Base-by-base conservation (phyloP, 1,284 basidiomycete species). In the Fomitopsis betulina region DNA sequence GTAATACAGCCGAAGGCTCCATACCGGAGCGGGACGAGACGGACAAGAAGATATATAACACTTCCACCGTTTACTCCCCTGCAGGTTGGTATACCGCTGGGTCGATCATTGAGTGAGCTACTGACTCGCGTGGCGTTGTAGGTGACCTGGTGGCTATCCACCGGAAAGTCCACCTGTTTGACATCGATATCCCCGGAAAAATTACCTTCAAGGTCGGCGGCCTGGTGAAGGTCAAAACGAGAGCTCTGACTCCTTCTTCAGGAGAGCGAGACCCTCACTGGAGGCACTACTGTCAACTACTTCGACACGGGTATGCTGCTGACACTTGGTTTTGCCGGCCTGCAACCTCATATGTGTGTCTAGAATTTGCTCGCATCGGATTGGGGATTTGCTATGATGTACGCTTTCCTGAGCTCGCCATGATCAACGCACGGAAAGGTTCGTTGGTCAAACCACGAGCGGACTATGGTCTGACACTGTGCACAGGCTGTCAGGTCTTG, bases 161-260 rank as follows among this genome's bases (percentile, higher is more conserved):
- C 72, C 86, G 96, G 56, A 98, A 99, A 74, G 84, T 99, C 1
- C 97, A 99, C 70, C 78, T 99, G 9, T 99, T 99, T 70, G 96
- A 99, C 72, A 98, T 99, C 61, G 93, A 99, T 70, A 96, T 98
- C 57, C 95, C 95, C 0, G 96, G 96, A 19, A 90, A 93, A 72
- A 98, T 99, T 74, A 94, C 78, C 4, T 99, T 99, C 85, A 96
- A 96, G 79, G 94, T 91, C 57, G 61, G 75, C 65, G 45, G 33
- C 25, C 38, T 45, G 30, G 5, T 27, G n/a, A 12, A 21, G 30
- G n/a, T 39, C 37, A 27, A 19, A 39, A 33, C 30, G 4, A 17
- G 8, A 27, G 33, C 33, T 52, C 32, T 23, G 10, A 35, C 23
- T 12, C 23, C 54, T 49, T 39, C 27, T 15, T 27, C 67, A 97